Percentiles rank a stretch among this genome's conserved stretches.
phyloP scores from a whole-genome alignment of 768 basidiomycete species.

The Serendipita sp. region DNA sequence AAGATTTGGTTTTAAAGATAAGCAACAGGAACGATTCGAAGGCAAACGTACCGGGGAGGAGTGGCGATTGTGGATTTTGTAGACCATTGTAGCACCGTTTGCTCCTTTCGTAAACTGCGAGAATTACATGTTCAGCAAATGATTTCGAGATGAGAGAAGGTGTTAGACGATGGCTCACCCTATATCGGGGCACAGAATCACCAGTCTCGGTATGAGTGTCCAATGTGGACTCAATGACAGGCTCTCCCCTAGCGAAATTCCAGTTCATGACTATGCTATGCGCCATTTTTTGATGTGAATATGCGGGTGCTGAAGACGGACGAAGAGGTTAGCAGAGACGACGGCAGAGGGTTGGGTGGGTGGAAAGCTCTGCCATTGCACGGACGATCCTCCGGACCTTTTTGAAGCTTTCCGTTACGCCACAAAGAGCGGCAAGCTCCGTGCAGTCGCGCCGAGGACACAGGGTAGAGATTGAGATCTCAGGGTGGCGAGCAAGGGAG shows the following conservation, averaged over 20 bases:
- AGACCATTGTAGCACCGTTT: slow-evolving; percentile 2
- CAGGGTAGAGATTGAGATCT: slow-evolving; percentile 1
- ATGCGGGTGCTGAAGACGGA: background rate
- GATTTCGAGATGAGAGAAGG: background rate
- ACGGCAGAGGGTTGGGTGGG: background rate
- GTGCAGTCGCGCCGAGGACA: background rate
- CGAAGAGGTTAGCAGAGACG: background rate
- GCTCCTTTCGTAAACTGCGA: slow-evolving; percentile 1
- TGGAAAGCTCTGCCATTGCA: background rate
- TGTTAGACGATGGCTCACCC: background rate
- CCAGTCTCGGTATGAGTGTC: background rate
- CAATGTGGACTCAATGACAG: slow-evolving; percentile 3
- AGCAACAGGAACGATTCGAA: too few species aligned
- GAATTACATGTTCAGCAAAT: background rate
- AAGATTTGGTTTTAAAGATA: too few species aligned
- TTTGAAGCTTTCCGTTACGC: background rate
- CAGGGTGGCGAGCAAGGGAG: background rate
- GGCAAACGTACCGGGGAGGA: background rate
- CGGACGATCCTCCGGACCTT: background rate
- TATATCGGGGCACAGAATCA: background rate
- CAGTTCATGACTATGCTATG: slow-evolving; percentile 5
- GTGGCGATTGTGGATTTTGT: background rate
- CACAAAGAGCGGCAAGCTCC: background rate
- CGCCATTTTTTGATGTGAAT: background rate
- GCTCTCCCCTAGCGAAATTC: background rate